phyloP scores from a whole-genome alignment of 2,329 filamentous ascomycete genomes.

The Blastomyces emzantsi region DNA sequence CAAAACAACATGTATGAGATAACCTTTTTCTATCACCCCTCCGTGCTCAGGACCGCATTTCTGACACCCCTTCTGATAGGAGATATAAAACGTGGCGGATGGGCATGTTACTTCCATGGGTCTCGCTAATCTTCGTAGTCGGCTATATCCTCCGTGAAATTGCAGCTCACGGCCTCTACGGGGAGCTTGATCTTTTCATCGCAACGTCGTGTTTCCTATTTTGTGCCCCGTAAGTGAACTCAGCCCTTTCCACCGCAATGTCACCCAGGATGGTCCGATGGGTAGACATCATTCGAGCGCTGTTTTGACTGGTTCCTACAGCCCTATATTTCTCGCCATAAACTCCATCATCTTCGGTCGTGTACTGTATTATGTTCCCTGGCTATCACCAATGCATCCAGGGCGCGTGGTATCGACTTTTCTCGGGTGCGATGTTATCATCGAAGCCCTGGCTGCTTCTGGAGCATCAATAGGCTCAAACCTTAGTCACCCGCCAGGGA shows the following conservation, averaged over 20 bases:
- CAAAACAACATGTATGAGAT: constrained; percentile 28
- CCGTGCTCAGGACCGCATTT: not conserved
- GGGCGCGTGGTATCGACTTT: constrained; percentile 52
- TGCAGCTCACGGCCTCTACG: constrained; percentile 30
- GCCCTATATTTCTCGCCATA: constrained; percentile 35
- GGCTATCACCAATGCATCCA: constrained; percentile 44
- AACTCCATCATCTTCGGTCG: constrained; percentile 47
- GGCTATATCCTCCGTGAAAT: constrained; percentile 32
- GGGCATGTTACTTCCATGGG: constrained; percentile 36
- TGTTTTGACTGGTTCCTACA: constrained; percentile 9
- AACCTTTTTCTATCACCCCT: not conserved
- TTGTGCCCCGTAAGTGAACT: constrained; percentile 29
- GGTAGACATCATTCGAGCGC: not conserved
- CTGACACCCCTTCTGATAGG: constrained; percentile 20
- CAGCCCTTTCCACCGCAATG: not conserved
- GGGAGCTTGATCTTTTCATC: constrained; percentile 31
- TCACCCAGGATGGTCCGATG: not conserved
- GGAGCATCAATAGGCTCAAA: constrained; percentile 43
- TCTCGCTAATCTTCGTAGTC: constrained; percentile 31
- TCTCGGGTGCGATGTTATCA: constrained; percentile 43
- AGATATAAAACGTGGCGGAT: constrained; percentile 36
- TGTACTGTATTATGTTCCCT: constrained; percentile 43
- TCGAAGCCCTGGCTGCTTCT: constrained; percentile 43
- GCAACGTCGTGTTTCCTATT: constrained; percentile 33
- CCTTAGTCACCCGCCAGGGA: constrained; percentile 25